Evolutionary conservation across 768 basidiomycete genomes (phyloP).

Genomic region (button mushroom (Agaricus bisporus)): DNA sequence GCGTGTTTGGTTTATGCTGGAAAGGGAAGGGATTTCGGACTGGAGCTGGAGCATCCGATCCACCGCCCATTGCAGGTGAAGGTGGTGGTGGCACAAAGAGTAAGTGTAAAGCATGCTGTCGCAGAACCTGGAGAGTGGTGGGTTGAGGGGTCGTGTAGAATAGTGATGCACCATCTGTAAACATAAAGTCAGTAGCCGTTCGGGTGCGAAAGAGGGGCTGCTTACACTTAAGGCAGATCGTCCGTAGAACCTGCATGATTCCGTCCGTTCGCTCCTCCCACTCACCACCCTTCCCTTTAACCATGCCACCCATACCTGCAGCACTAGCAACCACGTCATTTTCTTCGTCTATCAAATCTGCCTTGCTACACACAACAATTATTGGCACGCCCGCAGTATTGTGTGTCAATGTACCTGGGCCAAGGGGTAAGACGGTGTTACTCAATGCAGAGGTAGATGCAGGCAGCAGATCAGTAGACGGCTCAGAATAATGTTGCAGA

Average conservation of each 20-base stretch:
- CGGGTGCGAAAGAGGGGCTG: constrained; percentile 6
- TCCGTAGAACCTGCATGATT: constrained; percentile 91
- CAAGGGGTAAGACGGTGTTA: constrained; percentile 73
- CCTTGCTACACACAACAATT: constrained; percentile 86
- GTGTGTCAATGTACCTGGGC: constrained; percentile 79
- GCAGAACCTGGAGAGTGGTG: constrained; percentile 63
- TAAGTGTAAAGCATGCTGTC: constrained; percentile 79
- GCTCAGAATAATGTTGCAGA: constrained; percentile 87
- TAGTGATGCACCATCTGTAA: constrained; percentile 79
- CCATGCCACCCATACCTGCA: constrained; percentile 84
- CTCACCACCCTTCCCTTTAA: constrained; percentile 85
- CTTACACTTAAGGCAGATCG: constrained; percentile 90
- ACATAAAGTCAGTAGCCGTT: background rate
- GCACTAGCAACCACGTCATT: constrained; percentile 68
- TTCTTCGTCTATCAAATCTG: constrained; percentile 86
- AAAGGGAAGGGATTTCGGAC: constrained; percentile 83
- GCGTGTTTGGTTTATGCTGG: constrained; percentile 77
- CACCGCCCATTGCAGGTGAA: constrained; percentile 53
- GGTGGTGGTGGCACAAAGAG: constrained; percentile 77
- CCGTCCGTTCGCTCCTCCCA: constrained; percentile 97
- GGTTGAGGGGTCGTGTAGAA: constrained; percentile 90
- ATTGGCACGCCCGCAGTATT: constrained; percentile 85
- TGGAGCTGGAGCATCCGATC: constrained; percentile 61
- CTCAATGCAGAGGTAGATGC: constrained; percentile 53
- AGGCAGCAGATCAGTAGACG: constrained; percentile 60